phyloP scores from a whole-genome alignment of 306 rosid genomes.

The Ochetophila trinervis region DNA sequence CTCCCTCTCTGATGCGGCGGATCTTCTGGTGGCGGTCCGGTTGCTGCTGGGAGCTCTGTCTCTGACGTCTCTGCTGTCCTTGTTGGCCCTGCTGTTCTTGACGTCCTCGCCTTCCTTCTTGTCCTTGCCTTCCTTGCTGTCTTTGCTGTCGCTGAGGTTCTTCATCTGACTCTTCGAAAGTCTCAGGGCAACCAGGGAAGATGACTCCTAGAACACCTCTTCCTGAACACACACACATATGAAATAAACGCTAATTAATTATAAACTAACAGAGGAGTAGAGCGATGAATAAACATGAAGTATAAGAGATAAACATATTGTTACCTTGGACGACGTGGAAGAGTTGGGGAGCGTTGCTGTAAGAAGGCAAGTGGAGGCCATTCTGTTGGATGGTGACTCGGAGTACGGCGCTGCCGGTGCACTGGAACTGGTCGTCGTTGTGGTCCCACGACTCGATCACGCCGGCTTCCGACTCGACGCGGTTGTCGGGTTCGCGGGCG shows the following conservation, averaged over 20 bases:
- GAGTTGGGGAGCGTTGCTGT: conserved; percentile 38
- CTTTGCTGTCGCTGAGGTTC: conserved; percentile 5
- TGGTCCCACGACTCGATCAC: conserved; percentile 42
- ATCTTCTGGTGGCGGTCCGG: conserved; percentile 39
- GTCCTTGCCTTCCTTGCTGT: background rate
- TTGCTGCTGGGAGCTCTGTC: background rate
- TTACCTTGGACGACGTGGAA: conserved; percentile 32
- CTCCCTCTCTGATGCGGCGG: conserved; percentile 34
- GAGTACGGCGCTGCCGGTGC: conserved; percentile 33
- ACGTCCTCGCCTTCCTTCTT: too few relatives aligned
- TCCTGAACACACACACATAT: conserved; percentile 16
- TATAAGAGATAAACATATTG: background rate
- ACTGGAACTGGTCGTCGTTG: conserved; percentile 33
- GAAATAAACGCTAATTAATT: background rate
- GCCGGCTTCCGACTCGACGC: conserved; percentile 35
- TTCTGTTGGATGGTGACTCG: conserved; percentile 33
- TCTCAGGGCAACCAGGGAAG: conserved; percentile 44
- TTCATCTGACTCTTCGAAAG: conserved; percentile 28
- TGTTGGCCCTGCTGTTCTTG: background rate
- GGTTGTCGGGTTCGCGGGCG: conserved; percentile 38
- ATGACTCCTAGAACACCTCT: conserved; percentile 29
- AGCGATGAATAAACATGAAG: background rate
- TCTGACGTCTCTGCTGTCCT: background rate
- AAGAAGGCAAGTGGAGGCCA: conserved; percentile 51
- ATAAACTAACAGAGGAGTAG: background rate